Evolutionary conservation across 2,329 filamentous ascomycete species (phyloP), one percentile per base, ranked within the genome.

Genomic region (Xylariaceae sp.): DNA sequence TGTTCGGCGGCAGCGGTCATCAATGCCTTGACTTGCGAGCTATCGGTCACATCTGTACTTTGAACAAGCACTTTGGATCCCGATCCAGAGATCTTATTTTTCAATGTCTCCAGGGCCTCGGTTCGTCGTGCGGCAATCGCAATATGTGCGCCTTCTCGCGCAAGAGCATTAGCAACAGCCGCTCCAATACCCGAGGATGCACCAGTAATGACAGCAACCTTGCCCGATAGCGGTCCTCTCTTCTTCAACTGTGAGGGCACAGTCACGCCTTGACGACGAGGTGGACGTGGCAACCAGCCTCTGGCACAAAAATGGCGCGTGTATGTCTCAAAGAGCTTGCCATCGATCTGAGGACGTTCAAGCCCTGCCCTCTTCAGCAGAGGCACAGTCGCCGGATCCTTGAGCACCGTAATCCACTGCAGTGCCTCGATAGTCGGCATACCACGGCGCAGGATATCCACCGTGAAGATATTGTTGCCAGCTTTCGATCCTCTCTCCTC

Each of bases 111-210:
- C 3, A 92, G 77, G 5, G 81, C 83, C 1, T 88, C 82, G 0
- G 77, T 71, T 1, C 88, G 84, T 1, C 88, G 84, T 33, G 88
- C 87, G 12, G 82, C 87, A 40, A 91, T 74, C 1, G 83, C 85
- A 1, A 91, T 76, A 53, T 88, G 79, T 17, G 84, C 86, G 14
- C 88, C 88, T 69, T 90, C 83, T 50, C 73, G 75, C 1, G 85
- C 85, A 6, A 91, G 75, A 7, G 84, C 85, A 7, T 75, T 71
- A 15, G 86, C 85, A 5, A 89, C 84, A 1, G 88, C 87, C 6
- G 86, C 86, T 14, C 88, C 88, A 49, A 91, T 90, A 1, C 88
- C 87, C 1, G 86, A 90, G 2, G 86, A 90, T 2, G 87, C 87
- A 27, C 88, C 88, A 0, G 86, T 90, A n/a, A 91, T 75, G 27